Evolutionary conservation across 2,329 filamentous ascomycete species (phyloP).

Genomic region (Albifimbria verrucaria): DNA sequence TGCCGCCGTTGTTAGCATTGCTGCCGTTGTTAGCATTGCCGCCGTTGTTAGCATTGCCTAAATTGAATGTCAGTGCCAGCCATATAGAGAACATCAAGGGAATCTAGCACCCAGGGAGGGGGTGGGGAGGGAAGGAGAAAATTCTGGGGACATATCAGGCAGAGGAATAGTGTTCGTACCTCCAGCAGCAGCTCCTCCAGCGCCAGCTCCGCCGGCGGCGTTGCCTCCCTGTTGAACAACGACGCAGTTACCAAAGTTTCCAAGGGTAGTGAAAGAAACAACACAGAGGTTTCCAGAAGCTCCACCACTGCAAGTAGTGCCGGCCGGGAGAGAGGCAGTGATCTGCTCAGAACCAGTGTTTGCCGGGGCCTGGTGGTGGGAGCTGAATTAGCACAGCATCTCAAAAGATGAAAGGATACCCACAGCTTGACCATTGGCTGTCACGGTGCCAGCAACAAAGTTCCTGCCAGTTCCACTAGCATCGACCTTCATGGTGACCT

Average conservation of each 20-base stretch:
- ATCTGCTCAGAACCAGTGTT: conserved; percentile 7
- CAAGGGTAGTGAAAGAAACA: conserved; percentile 9
- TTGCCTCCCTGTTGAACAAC: conserved; percentile 10
- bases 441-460: conserved; percentile 9
- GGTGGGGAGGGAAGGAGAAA: neutral
- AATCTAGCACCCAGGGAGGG: neutral
- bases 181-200: neutral
- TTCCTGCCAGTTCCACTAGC: conserved; percentile 8
- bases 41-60: neutral
- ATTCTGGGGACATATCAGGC: neutral
- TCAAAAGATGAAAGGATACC: neutral
- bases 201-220: too few species aligned
- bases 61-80: neutral
- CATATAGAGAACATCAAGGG: neutral
- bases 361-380: conserved; percentile 2
- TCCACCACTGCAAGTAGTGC: conserved; percentile 10
- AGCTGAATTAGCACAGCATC: neutral
- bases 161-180: neutral
- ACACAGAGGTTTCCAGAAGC: conserved; percentile 9
- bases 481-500: conserved; percentile 9
- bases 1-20: too few species aligned
- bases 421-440: conserved; percentile 9
- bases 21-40: neutral
- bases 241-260: conserved; percentile 12
- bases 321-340: conserved; percentile 8